These are phyloP conservation scores for Magnolia officinalis DNA, from an alignment of 164 flowering plant genomes.

Conservation along the genomic window DNA sequence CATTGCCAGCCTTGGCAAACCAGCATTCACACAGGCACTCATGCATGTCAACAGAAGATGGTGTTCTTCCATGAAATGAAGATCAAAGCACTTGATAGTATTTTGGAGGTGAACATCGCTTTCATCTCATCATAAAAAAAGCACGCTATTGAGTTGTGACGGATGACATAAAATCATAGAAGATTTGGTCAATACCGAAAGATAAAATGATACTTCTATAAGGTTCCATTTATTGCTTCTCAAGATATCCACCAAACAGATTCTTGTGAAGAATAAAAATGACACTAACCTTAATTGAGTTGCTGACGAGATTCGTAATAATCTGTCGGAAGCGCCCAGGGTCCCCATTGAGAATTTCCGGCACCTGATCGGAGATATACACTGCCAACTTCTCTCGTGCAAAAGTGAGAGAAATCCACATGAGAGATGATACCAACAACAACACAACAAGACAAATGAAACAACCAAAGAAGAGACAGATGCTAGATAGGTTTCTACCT, in stretches of 20 bases:
- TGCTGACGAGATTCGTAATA: conserved; percentile 89
- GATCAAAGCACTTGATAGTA: too few species aligned
- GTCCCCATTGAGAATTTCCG: conserved; percentile 76
- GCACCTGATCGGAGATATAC: conserved; percentile 69
- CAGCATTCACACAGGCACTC: too few species aligned
- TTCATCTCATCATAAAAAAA: too few species aligned
- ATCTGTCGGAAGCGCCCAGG: conserved; percentile 85
- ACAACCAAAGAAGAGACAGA: conserved; percentile 4
- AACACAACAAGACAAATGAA: neutral
- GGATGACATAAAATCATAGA: too few species aligned
- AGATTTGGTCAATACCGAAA: too few species aligned
- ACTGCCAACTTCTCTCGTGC: conserved; percentile 69
- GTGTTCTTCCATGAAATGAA: too few species aligned
- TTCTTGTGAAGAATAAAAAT: neutral
- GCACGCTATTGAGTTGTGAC: too few species aligned
- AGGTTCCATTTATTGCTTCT: neutral
- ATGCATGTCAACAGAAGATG: too few species aligned
- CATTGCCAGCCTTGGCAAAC: too few species aligned
- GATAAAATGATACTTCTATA: neutral
- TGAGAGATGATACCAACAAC: conserved; percentile 9
- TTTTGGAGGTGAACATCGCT: too few species aligned
- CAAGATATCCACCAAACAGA: neutral
- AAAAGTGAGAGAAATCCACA: conserved; percentile 5
- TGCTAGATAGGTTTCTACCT: conserved; percentile 40
- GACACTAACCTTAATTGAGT: conserved; percentile 76